These are phyloP conservation scores for Noccaea bulbosa DNA, from an alignment of 345 rosid genomes.

Conservation along the genomic window DNA sequence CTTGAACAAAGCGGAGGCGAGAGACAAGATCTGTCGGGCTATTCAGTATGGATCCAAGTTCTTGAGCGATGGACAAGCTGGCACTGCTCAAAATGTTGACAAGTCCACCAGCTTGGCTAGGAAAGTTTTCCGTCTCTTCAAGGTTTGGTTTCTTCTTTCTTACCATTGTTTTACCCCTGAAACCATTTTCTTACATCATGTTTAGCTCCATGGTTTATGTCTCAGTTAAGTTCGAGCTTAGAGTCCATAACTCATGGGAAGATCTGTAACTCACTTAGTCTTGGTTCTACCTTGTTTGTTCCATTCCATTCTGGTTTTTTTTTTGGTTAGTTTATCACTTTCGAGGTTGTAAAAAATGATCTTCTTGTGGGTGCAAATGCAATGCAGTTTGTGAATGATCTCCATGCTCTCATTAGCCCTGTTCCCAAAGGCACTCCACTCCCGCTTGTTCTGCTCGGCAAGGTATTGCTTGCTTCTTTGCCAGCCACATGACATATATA, in stretches of 20 bases:
- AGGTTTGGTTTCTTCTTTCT: constrained; percentile 51
- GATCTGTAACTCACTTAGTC: background rate
- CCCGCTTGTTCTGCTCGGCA: constrained; percentile 83
- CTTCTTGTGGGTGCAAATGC: background rate
- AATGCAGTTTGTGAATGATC: constrained; percentile 87
- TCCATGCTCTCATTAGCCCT: constrained; percentile 89
- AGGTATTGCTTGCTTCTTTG: constrained; percentile 50
- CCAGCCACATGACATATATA: no score
- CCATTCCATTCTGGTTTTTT: no score
- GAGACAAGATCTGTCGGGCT: constrained; percentile 98
- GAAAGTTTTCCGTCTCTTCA: constrained; percentile 93
- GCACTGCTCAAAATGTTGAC: constrained; percentile 92
- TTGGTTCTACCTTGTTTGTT: background rate
- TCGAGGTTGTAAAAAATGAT: no score
- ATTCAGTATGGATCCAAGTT: constrained; percentile 96
- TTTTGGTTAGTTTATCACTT: no score
- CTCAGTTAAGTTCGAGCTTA: background rate
- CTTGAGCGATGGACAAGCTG: constrained; percentile 80
- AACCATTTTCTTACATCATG: no score
- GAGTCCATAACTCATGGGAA: constrained; percentile 1
- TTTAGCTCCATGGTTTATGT: background rate
- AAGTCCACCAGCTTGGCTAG: constrained; percentile 93
- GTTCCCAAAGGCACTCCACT: constrained; percentile 93
- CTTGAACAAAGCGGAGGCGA: constrained; percentile 94
- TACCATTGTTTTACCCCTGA: background rate